Base-by-base conservation (phyloP, 352 stramenopile species). In the Pythium inflatum region DNA sequence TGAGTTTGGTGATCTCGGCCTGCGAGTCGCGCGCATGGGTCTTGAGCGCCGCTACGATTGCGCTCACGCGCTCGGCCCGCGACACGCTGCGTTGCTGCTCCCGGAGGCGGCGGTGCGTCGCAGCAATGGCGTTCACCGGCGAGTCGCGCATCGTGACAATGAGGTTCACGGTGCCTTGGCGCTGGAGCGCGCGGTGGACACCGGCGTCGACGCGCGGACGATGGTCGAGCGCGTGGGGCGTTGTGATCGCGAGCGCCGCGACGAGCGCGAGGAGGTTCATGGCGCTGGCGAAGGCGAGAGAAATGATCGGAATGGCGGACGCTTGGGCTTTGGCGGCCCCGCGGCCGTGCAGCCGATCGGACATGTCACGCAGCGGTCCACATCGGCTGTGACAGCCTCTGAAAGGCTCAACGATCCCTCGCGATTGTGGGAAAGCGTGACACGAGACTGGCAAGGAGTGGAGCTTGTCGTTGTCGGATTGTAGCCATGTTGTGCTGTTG, bases 81-180 rank as follows among this genome's bases (percentile, higher is more conserved):
- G 54, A 46, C n/a, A n/a, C 41, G 24, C n/a, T 57, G 18, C 18
- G 28, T 40, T 54, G 57, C 20, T 12, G 61, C 16, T 41, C 38
- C 50, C 14, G n/a, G 20, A 51, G 53, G 7, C 22, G 50, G 16
- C 55, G 55, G 18, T 30, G 38, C 18, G 56, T 54, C 24, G 49
- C 38, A 6, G 50, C 33, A 27, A 70, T 34, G 2, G 41, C 62
- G 22, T 31, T 41, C 43, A 25, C 34, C 20, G 63, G 27, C 20
- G 28, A 58, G 43, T 68, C 55, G 12, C 53, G 46, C 63, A 76
- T 72, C 3, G 69, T 69, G 5, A 76, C 64, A 31, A 76, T 65
- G 63, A 76, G 36, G 66, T 76, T 68, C n/a, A 67, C 66, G n/a
- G 49, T 38, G 24, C 56, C 56, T 24, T 59, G 24, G 25, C 27